phyloP scores from a whole-genome alignment of 352 stramenopile species.

The Pythium plurisporium region DNA sequence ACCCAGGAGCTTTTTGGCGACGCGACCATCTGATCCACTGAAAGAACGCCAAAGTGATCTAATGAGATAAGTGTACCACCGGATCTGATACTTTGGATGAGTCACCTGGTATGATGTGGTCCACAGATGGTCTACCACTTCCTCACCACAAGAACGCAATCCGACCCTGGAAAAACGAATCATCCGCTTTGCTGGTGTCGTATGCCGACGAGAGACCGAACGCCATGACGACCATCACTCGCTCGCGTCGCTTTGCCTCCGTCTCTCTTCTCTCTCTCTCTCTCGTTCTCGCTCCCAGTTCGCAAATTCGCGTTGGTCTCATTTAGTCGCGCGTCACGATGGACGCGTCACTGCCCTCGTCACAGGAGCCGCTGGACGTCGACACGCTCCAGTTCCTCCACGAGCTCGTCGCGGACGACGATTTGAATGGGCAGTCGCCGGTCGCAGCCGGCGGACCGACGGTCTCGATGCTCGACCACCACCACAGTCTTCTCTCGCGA shows the following conservation, averaged over 20 bases:
- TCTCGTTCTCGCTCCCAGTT: not conserved
- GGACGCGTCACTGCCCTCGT: not conserved
- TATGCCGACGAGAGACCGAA: not conserved
- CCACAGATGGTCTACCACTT: too few relatives aligned
- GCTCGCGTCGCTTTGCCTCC: too few relatives aligned
- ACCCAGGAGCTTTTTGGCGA: too few relatives aligned
- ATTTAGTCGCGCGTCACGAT: not conserved
- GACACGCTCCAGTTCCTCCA: slow-evolving; percentile 3
- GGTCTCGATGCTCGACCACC: not conserved
- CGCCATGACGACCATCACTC: not conserved
- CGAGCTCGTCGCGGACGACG: not conserved
- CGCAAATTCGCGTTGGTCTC: not conserved
- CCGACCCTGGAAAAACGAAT: too few relatives aligned
- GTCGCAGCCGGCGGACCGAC: too few relatives aligned
- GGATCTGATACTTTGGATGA: too few relatives aligned
- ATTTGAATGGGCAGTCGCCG: not conserved
- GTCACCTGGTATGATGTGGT: too few relatives aligned
- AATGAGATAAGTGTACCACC: too few relatives aligned
- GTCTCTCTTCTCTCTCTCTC: not conserved
- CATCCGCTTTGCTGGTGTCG: too few relatives aligned
- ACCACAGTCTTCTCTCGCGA: not conserved
- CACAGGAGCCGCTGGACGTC: not conserved
- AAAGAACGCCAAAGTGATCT: too few relatives aligned
- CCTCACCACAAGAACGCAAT: too few relatives aligned
- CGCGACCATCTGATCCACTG: too few relatives aligned